Conservation (phyloP, 352 stramenopile genomes). For the Globisporangium okanoganense region DNA sequence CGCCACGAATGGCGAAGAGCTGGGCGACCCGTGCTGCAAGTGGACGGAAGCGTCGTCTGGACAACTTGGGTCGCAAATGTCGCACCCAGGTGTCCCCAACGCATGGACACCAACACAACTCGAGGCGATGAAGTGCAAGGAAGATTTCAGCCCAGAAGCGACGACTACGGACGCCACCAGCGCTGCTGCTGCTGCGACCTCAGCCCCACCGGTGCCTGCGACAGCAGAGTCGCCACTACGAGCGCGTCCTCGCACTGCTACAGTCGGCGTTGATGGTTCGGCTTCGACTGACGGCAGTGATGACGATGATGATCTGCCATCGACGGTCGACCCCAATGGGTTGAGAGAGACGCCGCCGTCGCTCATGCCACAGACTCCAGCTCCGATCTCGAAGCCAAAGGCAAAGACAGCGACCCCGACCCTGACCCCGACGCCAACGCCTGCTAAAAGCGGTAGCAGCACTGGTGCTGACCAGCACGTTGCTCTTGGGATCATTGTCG, state of each 20-base stretch:
- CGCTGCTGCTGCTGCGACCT: not conserved
- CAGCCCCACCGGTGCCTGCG: not conserved
- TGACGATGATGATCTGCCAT: not conserved
- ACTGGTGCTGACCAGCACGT: not conserved
- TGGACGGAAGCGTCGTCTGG: conserved; percentile 28
- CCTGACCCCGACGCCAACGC: not conserved
- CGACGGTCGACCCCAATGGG: conserved; percentile 3
- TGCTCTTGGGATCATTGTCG: not conserved
- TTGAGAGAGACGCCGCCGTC: conserved; percentile 10
- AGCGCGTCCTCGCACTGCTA: not conserved
- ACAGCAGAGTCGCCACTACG: not conserved
- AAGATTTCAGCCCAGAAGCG: conserved; percentile 1
- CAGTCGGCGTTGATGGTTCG: not conserved
- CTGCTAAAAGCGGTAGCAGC: not conserved
- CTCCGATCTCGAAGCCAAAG: not conserved
- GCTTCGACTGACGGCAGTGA: not conserved
- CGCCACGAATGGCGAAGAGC: conserved; percentile 84
- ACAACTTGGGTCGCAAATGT: conserved; percentile 9
- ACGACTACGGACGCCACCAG: not conserved
- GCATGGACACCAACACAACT: conserved; percentile 22
- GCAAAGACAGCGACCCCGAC: not conserved
- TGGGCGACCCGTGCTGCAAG: conserved; percentile 83
- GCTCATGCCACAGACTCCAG: not conserved
- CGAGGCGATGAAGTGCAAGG: conserved; percentile 17
- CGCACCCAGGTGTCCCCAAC: conserved; percentile 29